Evolutionary conservation across 163 green algal genomes (phyloP), one percentile per base, ranked within the genome.

Genomic region (Chlorella variabilis): DNA sequence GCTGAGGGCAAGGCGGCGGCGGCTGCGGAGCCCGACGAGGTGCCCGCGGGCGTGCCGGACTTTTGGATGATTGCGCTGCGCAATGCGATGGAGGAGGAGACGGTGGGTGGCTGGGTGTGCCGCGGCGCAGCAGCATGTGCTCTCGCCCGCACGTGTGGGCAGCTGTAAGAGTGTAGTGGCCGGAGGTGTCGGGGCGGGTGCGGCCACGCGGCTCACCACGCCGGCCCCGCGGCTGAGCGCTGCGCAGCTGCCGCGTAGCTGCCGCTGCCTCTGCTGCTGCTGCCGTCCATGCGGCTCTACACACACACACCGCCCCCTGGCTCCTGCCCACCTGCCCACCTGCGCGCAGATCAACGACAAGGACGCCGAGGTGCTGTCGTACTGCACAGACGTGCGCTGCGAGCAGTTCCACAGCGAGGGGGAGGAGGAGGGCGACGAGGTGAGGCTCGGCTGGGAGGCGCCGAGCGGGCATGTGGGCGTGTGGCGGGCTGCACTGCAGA

Each of bases 31-130:
- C 66, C 62, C 45, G 66, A 21, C 25, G 51, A 80, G 6, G 71
- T 70, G 13, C 84, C 90, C 58, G 87, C 73, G 48, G 92, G 93
- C 82, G 91, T 98, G 38, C 94, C 93, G 27, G 92, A 97, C 51
- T 99, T 99, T 83, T 99, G 96, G 96, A 82, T 96, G n/a, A 92
- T 83, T 20, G 95, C 93, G 18, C 86, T 99, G 70, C 91, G 88
- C 78, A 97, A 96, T 78, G 70, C 86, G 41, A 78, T 83, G 33
- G 87, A 78, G 33, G 63, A 82, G 34, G 74, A 79, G 33, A 69
- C 73, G 62, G 79, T 87, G 42, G 61, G 54, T n/a, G 13, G 23
- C 33, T 62, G 61, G 29, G 71, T 29, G n/a, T n/a, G n/a, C n/a
- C n/a, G n/a, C 36, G 23, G 17, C 17, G 5, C 36, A 33, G 21